These are phyloP conservation scores for Tephrocybe sp. DNA, from an alignment of 768 basidiomycete genomes.

Conservation along the genomic window DNA sequence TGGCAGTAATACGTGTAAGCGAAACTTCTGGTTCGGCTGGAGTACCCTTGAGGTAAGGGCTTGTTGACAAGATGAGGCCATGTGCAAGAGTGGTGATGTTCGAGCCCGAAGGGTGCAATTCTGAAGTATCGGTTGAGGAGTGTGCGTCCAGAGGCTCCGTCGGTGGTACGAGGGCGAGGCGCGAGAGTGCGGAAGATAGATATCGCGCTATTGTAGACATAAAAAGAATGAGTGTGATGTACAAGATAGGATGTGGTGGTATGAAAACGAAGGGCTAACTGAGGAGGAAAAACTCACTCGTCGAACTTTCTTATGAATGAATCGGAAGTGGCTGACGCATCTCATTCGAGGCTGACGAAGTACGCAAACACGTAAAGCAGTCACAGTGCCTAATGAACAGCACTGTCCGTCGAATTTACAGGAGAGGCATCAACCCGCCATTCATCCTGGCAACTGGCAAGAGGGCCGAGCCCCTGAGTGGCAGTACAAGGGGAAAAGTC, in stretches of 20 bases:
- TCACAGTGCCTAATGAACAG: too few relatives aligned
- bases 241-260: constrained; percentile 12
- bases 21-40: constrained; percentile 9
- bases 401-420: too few relatives aligned
- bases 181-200: constrained; percentile 5
- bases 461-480: too few relatives aligned
- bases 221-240: constrained; percentile 10
- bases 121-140: background rate
- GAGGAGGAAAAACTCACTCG: background rate
- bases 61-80: constrained; percentile 5
- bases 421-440: too few relatives aligned
- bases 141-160: background rate
- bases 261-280: background rate
- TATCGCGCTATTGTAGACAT: constrained; percentile 14
- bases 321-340: constrained; percentile 3
- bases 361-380: too few relatives aligned
- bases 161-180: background rate
- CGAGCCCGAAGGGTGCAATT: background rate
- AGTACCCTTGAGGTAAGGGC: constrained; percentile 10
- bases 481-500: too few relatives aligned
- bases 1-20: background rate
- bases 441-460: too few relatives aligned
- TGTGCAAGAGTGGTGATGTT: background rate
- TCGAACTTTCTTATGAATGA: background rate
- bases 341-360: too few relatives aligned